These are phyloP conservation scores for Orbilia blumenaviensis DNA, from an alignment of 2,329 filamentous ascomycete species.

Conservation along the genomic window DNA sequence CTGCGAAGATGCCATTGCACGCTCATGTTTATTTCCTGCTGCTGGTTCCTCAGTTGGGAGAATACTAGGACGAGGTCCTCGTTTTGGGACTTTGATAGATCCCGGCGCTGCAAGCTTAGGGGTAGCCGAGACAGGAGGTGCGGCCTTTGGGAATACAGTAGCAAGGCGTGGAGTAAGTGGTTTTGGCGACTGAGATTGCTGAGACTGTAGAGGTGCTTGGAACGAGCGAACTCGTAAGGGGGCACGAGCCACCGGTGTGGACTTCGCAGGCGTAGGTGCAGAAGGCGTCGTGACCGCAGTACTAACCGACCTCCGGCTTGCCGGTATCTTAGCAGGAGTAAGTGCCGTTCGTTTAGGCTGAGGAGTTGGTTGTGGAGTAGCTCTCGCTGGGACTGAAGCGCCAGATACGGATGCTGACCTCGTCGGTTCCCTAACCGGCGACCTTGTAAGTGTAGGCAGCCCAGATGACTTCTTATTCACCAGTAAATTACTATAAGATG, in stretches of 20 bases:
- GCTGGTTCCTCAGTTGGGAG: background rate
- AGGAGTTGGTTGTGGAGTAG: conserved; percentile 11
- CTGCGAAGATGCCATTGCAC: conserved; percentile 55
- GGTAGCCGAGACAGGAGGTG: background rate
- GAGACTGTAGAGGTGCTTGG: conserved; percentile 12
- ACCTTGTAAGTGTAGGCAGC: conserved; percentile 31
- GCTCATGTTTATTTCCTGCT: conserved; percentile 35
- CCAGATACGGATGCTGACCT: conserved; percentile 1
- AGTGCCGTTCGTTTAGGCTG: conserved; percentile 4
- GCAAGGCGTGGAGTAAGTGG: conserved; percentile 1
- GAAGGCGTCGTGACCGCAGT: background rate
- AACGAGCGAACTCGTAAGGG: conserved; percentile 39
- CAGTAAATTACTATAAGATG: conserved; percentile 6
- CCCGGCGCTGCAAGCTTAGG: conserved; percentile 26
- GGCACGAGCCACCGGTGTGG: background rate
- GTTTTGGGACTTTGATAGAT: conserved; percentile 47
- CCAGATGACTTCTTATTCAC: conserved; percentile 18
- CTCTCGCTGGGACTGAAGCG: background rate
- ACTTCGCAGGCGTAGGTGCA: conserved; percentile 8
- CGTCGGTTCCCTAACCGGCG: conserved; percentile 18
- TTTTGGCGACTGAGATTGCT: background rate
- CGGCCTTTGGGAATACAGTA: background rate
- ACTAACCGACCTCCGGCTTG: conserved; percentile 1
- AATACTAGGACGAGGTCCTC: background rate
- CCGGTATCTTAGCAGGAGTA: conserved; percentile 17